A percentile compares a stretch with the other conserved stretches of the same genome.
These are phyloP conservation scores for Aureobasidium melanogenum DNA, from an alignment of 2,329 filamentous ascomycete genomes.

Conservation along the genomic window DNA sequence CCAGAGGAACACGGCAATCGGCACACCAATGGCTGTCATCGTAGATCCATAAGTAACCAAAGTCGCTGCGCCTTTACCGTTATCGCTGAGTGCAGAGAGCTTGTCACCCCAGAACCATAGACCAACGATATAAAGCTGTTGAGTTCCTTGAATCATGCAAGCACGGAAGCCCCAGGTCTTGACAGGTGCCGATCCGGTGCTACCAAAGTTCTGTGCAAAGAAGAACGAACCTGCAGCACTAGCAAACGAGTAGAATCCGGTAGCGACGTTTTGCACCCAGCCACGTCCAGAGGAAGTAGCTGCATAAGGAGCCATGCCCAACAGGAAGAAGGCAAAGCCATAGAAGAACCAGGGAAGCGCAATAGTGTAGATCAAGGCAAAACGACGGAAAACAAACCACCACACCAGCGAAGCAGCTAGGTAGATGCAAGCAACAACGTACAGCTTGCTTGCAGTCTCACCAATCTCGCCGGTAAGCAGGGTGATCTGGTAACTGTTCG, in stretches of 20 bases:
- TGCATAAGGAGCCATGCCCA: conserved; percentile 54
- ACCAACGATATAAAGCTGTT: conserved; percentile 55
- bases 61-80: conserved; percentile 27
- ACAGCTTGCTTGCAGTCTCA: conserved; percentile 50
- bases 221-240: conserved; percentile 56
- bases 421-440: conserved; percentile 53
- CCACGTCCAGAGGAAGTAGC: conserved; percentile 31
- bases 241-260: conserved; percentile 52
- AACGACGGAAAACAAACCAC: conserved; percentile 54
- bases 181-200: conserved; percentile 44
- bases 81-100: conserved; percentile 38
- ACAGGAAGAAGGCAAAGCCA: conserved; percentile 52
- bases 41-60: conserved; percentile 17
- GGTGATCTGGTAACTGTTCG: conserved; percentile 60
- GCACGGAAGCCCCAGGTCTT: conserved; percentile 60
- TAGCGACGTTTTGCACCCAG: conserved; percentile 53
- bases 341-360: conserved; percentile 55
- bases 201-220: conserved; percentile 59
- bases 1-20: conserved; percentile 51
- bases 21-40: conserved; percentile 45
- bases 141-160: conserved; percentile 56
- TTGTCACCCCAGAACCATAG: conserved; percentile 60
- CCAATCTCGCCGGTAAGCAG: conserved; percentile 56
- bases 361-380: conserved; percentile 50
- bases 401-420: conserved; percentile 49